Base-by-base conservation (phyloP, 306 rosid genomes). In the Trifolium dubium region DNA sequence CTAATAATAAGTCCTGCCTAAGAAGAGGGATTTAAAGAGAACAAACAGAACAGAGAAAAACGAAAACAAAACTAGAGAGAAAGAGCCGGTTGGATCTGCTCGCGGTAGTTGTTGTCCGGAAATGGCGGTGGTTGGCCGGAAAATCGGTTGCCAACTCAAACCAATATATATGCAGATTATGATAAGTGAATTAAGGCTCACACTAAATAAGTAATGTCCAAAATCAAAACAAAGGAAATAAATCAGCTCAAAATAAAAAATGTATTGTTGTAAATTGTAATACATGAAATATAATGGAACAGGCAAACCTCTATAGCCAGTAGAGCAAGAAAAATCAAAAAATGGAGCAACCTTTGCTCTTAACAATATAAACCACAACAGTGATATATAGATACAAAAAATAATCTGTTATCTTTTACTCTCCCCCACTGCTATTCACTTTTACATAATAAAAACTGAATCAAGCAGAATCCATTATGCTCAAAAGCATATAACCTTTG, bases 401-500 rank as follows among this genome's bases (percentile, higher is more conserved):
- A 86, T 80, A 74, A 79, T 65, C 69, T 75, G 85, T 83, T 81
- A 81, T 77, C 89, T 82, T 88, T 78, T 78, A 76, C 92, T 65
- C 78, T 73, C 74, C 81, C 79, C 82, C 91, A 80, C 79, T 83
- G 83, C 87, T 83, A 79, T 86, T 78, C 83, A 85, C 81, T 85
- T 83, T 77, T 75, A 84, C 82, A 84, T 82, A 82, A 82, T 86
- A 86, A 67, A 78, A 77, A 72, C 71, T 74, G 82, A 86, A 82
- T 74, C 84, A 82, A 79, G 86, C 53, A 85, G 86, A 69, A 76
- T 69, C 75, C 76, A 78, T 54, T 85, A 70, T 74, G 84, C 88
- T 83, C 83, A 82, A 85, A 72, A 80, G 88, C 85, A 79, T 86
- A 76, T 71, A 59, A 75, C 85, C 75, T 72, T 72, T 71, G 78